Evolutionary conservation across 1,139 yeast species (phyloP), one percentile per base, ranked within the genome.

Genomic region (Protomyces inundatus): DNA sequence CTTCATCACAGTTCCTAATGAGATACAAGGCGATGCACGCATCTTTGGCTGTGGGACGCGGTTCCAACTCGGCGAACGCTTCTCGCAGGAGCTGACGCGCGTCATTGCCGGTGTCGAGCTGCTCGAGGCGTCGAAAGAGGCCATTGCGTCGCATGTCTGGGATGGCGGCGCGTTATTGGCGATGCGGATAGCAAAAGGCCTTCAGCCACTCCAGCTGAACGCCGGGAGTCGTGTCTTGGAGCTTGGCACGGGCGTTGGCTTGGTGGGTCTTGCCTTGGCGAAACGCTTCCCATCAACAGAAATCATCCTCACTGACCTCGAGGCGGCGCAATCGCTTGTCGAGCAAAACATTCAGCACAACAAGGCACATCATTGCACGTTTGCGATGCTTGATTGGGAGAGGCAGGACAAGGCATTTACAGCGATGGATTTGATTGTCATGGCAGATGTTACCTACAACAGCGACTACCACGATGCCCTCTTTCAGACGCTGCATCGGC

Each of bases 91-190:
- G n/a, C n/a, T 48, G 35, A 9, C 36, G 3, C 23, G 39, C 37
- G 16, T n/a, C 9, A 12, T 37, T 12, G n/a, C 23, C 4, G 34
- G 32, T 9, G 23, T 50, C 30, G 4, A 12, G 36, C 9, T 50
- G 12, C 16, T 9, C 9, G 61, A 57, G 36, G 32, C 16, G 33
- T 48, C 61, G 32, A 57, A 32, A 39, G 61, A 57, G 40, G 40
- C 61, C 40, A 57, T 57, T 48, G 55, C 40, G 37, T 57, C 61
- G 14, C 61, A 57, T 45, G 56, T 58, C 30, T 58, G 62, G 62
- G 62, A 58, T 34, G 62, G 50, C 4, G 62, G 62, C 34, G 52
- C 52, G 4, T 30, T 58, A 23, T 42, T 58, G 9, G 35, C 33
- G 10, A n/a, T n/a, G 9, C 45, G 35, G 12, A 54, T 30, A 0